Conservation (phyloP, 495 filamentous ascomycete species). For the Bathelium albidoporum region DNA sequence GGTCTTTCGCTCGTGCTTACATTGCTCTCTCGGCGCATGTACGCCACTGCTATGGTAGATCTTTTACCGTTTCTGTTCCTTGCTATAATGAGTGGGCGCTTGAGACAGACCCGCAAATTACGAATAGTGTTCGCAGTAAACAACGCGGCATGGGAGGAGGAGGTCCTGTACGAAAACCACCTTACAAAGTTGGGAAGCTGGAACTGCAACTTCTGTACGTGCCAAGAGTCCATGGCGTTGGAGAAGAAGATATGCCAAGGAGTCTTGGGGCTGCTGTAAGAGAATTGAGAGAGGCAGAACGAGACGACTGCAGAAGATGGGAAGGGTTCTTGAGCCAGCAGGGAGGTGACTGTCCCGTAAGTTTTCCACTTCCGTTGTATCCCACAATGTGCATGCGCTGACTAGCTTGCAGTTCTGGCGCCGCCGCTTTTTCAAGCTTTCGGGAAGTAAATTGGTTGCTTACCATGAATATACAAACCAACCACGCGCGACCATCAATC, state of each 20-base stretch:
- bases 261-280: slow-evolving; percentile 92
- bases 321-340: slow-evolving; percentile 92
- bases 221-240: slow-evolving; percentile 77
- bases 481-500: slow-evolving; percentile 90
- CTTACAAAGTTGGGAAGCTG: slow-evolving; percentile 89
- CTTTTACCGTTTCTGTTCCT: slow-evolving; percentile 74
- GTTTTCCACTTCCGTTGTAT: slow-evolving; percentile 30
- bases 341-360: slow-evolving; percentile 93
- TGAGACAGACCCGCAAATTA: slow-evolving; percentile 57
- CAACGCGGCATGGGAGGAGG: slow-evolving; percentile 53
- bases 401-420: slow-evolving; percentile 72
- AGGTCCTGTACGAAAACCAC: slow-evolving; percentile 55
- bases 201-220: slow-evolving; percentile 90
- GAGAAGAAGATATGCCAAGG: slow-evolving; percentile 95
- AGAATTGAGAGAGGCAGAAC: slow-evolving; percentile 68
- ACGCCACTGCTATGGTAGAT: slow-evolving; percentile 69
- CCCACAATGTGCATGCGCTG: slow-evolving; percentile 5
- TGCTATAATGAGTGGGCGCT: slow-evolving; percentile 98
- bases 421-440: slow-evolving; percentile 90
- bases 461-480: slow-evolving; percentile 94
- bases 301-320: slow-evolving; percentile 55
- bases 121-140: slow-evolving; percentile 80
- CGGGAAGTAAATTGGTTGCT: slow-evolving; percentile 82
- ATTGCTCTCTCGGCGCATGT: slow-evolving; percentile 90
- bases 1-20: slow-evolving; percentile 87